Evolutionary conservation across 108 stramenopile species (phyloP), one percentile per base, ranked within the genome.

Genomic region (Skeletonema costatum): DNA sequence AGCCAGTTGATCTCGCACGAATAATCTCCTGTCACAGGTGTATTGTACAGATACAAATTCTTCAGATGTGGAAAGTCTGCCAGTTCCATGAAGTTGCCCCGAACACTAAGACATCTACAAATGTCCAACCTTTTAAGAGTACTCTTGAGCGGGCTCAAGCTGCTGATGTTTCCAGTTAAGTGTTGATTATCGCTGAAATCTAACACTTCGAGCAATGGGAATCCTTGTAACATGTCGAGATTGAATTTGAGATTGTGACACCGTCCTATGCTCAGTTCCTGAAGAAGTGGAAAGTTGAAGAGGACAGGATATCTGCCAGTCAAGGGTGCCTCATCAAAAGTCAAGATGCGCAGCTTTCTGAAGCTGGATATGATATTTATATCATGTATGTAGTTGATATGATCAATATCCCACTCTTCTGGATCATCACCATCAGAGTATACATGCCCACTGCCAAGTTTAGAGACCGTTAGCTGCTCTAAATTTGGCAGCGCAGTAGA

Each of bases 251-350:
- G 60, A 33, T 19, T 13, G 19, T 4, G 30, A 16, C 60, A 61
- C 6, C 11, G 0, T 3, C 0, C 0, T 3, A 61, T 61, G 16
- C 60, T 31, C 60, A 61, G 19, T 12, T 61, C 11, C n/a, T 33
- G 60, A 33, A 61, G 60, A 11, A 32, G 32, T 11, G 60, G 3
- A 17, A 61, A 61, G 32, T 33, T 33, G 60, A 61, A 61, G 32
- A 61, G 60, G 60, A 12, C 30, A 16, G 60, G 60, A 61, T 61
- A 61, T 33, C 60, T 61, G 12, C 60, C 60, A 33, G 3, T 61
- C 60, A 61, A 61, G 9, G 10, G 12, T 11, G 60, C 60, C 7
- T 16, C n/a, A 31, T 5, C 14, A 16, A 61, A 16, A 61, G 30
- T 12, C 32, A 61, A 33, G 60, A 3, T 31, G 16, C 19, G 60